Evolutionary conservation across 1,284 basidiomycete genomes (phyloP).

Genomic region (Singerocomus rubriflavus): DNA sequence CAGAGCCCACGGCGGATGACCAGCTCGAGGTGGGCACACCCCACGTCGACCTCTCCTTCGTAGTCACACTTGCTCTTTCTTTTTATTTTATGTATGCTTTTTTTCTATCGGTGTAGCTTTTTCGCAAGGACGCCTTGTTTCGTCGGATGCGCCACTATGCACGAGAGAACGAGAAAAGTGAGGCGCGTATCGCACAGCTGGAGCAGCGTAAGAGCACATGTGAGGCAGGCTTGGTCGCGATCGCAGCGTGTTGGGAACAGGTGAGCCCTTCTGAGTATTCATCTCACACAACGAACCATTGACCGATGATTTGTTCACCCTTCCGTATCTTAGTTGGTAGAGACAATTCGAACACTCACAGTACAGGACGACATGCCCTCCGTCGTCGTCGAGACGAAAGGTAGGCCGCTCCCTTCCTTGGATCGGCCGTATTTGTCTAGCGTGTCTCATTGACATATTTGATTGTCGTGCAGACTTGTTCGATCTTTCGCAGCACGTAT

Average conservation of each 20-base stretch:
- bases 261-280: conserved; percentile 40
- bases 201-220: conserved; percentile 72
- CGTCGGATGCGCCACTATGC: conserved; percentile 90
- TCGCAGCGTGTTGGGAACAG: conserved; percentile 90
- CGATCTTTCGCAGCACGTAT: conserved; percentile 52
- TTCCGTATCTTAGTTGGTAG: conserved; percentile 51
- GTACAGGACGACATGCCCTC: conserved; percentile 51
- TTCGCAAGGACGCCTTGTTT: conserved; percentile 91
- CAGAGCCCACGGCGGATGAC: conserved; percentile 57
- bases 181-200: conserved; percentile 65
- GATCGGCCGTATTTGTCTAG: not conserved
- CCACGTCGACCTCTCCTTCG: conserved; percentile 22
- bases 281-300: conserved; percentile 1
- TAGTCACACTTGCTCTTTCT: conserved; percentile 20
- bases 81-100: conserved; percentile 12
- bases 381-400: conserved; percentile 43
- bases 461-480: conserved; percentile 36
- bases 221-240: conserved; percentile 76
- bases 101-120: conserved; percentile 44
- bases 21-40: conserved; percentile 63
- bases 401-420: conserved; percentile 30
- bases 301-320: not conserved
- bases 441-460: not conserved
- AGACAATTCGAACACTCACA: conserved; percentile 62
- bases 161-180: conserved; percentile 72